Evolutionary conservation across 176 grass and related monocot genomes (phyloP).

Genomic region (Aegilops bicornis): DNA sequence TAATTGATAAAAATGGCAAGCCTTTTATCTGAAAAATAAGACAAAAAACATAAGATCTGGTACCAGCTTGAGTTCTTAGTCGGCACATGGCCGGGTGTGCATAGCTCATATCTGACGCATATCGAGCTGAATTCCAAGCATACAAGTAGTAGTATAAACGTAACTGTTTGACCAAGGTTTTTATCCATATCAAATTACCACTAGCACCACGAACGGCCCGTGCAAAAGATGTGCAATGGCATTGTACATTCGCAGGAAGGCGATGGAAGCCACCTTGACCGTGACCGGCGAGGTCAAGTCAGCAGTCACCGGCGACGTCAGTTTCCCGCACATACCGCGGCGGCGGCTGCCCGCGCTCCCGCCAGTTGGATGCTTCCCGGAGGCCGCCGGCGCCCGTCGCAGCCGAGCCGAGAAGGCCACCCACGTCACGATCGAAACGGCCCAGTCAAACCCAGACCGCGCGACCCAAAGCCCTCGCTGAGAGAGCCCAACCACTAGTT

Average conservation of each 20-base stretch:
- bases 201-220: background rate
- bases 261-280: background rate
- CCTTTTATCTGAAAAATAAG: background rate
- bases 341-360: background rate
- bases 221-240: background rate
- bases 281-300: slow-evolving; percentile 11
- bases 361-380: slow-evolving; percentile 40
- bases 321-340: background rate
- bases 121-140: background rate
- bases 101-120: slow-evolving; percentile 1
- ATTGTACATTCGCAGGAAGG: background rate
- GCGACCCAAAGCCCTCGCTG: background rate
- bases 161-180: background rate
- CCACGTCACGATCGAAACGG: background rate
- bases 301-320: background rate
- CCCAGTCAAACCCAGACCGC: slow-evolving; percentile 2
- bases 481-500: slow-evolving; percentile 27
- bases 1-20: background rate
- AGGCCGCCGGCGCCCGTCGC: background rate
- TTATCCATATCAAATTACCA: no score
- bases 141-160: background rate
- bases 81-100: background rate
- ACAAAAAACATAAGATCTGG: background rate
- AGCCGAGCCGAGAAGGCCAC: background rate
- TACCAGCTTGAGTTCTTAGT: background rate